These are phyloP conservation scores for Penicillium vulpinum DNA, from an alignment of 2,329 filamentous ascomycete genomes.

Conservation along the genomic window DNA sequence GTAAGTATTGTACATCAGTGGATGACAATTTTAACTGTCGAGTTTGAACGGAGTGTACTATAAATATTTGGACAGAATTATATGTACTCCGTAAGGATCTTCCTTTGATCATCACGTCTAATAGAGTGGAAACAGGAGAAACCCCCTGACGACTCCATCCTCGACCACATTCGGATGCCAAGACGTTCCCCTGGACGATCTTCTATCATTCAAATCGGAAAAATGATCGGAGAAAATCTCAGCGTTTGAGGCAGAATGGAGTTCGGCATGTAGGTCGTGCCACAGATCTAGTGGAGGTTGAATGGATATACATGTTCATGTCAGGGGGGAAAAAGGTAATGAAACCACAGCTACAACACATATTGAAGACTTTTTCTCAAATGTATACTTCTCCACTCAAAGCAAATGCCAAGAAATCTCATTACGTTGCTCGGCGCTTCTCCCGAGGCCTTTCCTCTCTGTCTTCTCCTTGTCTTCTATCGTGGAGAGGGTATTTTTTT, in stretches of 20 bases:
- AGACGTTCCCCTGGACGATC: conserved; percentile 8
- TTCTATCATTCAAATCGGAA: neutral
- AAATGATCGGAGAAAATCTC: neutral
- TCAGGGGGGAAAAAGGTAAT: too few relatives aligned
- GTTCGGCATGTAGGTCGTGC: neutral
- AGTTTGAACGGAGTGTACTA: neutral
- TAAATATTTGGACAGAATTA: neutral
- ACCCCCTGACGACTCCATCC: conserved; percentile 1
- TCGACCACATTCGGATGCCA: conserved; percentile 11
- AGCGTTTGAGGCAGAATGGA: neutral
- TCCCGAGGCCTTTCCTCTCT: too few relatives aligned
- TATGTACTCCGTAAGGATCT: neutral
- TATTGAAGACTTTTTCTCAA: too few relatives aligned
- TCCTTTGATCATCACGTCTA: conserved; percentile 2
- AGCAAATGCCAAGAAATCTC: conserved; percentile 26
- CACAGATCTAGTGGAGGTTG: neutral
- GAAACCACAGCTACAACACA: too few relatives aligned
- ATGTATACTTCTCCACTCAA: conserved; percentile 26
- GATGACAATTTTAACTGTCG: neutral
- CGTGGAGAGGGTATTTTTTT: neutral
- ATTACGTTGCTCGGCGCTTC: conserved; percentile 10
- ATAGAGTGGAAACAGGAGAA: neutral
- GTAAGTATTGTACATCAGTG: neutral
- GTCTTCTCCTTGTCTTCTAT: neutral
- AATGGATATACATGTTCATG: neutral